Percentiles rank a stretch among this genome's conserved stretches.
Conservation (phyloP, 1,284 basidiomycete genomes). For the Coniophora puteana region DNA sequence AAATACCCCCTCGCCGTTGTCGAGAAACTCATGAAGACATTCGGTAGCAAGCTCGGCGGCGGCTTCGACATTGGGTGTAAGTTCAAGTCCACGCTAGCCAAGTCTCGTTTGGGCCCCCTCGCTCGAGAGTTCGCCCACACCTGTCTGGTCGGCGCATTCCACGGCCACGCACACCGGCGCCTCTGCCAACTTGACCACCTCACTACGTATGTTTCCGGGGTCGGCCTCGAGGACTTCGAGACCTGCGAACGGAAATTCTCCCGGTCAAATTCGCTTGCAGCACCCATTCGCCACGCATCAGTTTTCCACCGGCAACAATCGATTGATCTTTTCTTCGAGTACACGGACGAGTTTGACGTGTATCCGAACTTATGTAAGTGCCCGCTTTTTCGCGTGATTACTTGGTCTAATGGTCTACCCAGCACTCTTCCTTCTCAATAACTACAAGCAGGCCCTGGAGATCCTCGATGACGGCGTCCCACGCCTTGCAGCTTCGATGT, state of each 20-base stretch:
- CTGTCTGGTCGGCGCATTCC: constrained; percentile 11
- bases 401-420: constrained; percentile 16
- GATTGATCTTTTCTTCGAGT: constrained; percentile 7
- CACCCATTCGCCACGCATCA: constrained; percentile 1
- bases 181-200: constrained; percentile 15
- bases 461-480: too few species aligned
- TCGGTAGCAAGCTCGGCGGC: constrained; percentile 20
- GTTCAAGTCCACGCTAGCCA: constrained; percentile 10
- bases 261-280: constrained; percentile 10
- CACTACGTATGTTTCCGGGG: constrained; percentile 4
- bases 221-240: constrained; percentile 11
- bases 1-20: constrained; percentile 32
- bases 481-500: too few species aligned
- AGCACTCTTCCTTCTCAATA: constrained; percentile 18
- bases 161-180: constrained; percentile 14
- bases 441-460: constrained; percentile 15
- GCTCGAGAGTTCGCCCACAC: constrained; percentile 5
- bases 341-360: constrained; percentile 12
- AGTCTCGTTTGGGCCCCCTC: constrained; percentile 1
- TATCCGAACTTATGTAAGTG: constrained; percentile 11
- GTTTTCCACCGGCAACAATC: constrained; percentile 13
- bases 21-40: constrained; percentile 18
- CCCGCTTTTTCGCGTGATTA: background rate
- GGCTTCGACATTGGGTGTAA: constrained; percentile 21
- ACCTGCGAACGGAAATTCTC: constrained; percentile 11